These are phyloP conservation scores for Salisapilia sapeloensis DNA, from an alignment of 352 stramenopile genomes.

Conservation along the genomic window DNA sequence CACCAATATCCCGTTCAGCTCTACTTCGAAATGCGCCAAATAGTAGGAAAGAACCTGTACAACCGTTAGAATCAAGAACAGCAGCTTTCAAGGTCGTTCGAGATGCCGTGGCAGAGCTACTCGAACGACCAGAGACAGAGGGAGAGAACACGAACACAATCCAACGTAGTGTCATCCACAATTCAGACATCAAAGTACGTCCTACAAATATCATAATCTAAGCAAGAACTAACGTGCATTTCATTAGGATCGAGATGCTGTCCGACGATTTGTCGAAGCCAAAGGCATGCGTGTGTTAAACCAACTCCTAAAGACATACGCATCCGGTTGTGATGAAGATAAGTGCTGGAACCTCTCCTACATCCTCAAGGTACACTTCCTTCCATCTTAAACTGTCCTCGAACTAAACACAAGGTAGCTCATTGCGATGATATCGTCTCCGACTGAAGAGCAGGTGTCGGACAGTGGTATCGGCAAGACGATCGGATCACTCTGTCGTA, in stretches of 20 bases:
- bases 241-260: slow-evolving; percentile 24
- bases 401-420: slow-evolving; percentile 21
- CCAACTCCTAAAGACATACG: slow-evolving; percentile 17
- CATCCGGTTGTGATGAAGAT: slow-evolving; percentile 9
- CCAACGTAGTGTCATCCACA: slow-evolving; percentile 39
- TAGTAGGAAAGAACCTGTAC: no score
- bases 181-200: slow-evolving; percentile 25
- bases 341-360: slow-evolving; percentile 3
- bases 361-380: slow-evolving; percentile 1
- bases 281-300: slow-evolving; percentile 41
- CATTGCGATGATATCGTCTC: slow-evolving; percentile 53
- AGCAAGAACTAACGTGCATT: not conserved
- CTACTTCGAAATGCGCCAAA: no score
- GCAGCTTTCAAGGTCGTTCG: no score
- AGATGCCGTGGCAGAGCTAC: slow-evolving; percentile 16
- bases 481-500: slow-evolving; percentile 30
- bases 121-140: slow-evolving; percentile 22
- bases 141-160: slow-evolving; percentile 17
- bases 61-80: no score
- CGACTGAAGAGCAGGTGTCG: slow-evolving; percentile 26
- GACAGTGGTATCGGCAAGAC: slow-evolving; percentile 43
- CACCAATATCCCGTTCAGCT: no score
- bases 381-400: slow-evolving; percentile 2
- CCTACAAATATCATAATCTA: not conserved
- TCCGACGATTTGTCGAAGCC: slow-evolving; percentile 39